phyloP scores from a whole-genome alignment of 2,329 filamentous ascomycete genomes.

The Capronia americana region DNA sequence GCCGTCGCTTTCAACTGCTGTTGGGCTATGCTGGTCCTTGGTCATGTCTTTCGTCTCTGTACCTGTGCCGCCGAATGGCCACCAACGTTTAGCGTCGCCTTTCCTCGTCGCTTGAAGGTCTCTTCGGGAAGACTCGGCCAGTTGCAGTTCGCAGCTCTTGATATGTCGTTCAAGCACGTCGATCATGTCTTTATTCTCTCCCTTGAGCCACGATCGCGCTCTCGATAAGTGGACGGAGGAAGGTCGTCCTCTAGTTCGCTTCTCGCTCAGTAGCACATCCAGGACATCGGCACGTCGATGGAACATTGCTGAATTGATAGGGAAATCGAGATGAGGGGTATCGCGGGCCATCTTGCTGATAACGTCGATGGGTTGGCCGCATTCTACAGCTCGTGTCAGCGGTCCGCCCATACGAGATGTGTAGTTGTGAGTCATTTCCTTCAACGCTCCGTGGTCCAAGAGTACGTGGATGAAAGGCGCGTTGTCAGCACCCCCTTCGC shows the following conservation, averaged over 20 bases:
- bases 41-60: slow-evolving; percentile 1
- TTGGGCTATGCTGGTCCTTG: not conserved
- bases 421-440: not conserved
- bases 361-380: slow-evolving; percentile 10
- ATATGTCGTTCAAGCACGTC: slow-evolving; percentile 5
- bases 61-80: slow-evolving; percentile 4
- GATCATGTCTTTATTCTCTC: slow-evolving; percentile 6
- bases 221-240: not conserved
- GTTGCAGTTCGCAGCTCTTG: slow-evolving; percentile 3
- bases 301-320: slow-evolving; percentile 6
- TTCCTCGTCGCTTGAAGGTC: slow-evolving; percentile 5
- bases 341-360: slow-evolving; percentile 7
- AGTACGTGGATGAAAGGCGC: slow-evolving; percentile 8
- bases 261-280: slow-evolving; percentile 1
- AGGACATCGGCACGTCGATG: slow-evolving; percentile 7
- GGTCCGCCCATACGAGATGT: slow-evolving; percentile 4
- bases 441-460: slow-evolving; percentile 12
- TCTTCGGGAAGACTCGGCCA: not conserved
- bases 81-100: slow-evolving; percentile 1
- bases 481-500: slow-evolving; percentile 6
- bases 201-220: slow-evolving; percentile 2
- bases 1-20: slow-evolving; percentile 5
- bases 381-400: slow-evolving; percentile 11
- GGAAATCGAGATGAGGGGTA: slow-evolving; percentile 1
- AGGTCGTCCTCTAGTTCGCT: slow-evolving; percentile 2